phyloP scores from a whole-genome alignment of 345 rosid genomes.

The Linum lewisii region DNA sequence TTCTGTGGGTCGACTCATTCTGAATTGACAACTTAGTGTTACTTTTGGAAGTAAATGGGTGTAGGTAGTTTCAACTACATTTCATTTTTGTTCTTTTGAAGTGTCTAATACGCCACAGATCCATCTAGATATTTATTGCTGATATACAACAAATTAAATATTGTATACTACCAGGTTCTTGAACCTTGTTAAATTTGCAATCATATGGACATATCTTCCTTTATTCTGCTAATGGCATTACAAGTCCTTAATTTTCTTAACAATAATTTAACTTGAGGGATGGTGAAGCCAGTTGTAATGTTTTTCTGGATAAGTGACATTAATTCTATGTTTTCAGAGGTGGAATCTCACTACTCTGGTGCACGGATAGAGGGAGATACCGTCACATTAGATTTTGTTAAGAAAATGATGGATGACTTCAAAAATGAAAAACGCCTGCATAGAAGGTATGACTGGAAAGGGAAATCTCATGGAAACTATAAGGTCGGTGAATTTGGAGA shows the following conservation, averaged over 20 bases:
- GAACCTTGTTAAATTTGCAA: too few relatives aligned
- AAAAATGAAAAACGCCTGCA: constrained; percentile 80
- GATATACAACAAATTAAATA: too few relatives aligned
- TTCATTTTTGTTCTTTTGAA: too few relatives aligned
- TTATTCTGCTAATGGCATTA: background rate
- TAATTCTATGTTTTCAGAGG: constrained; percentile 42
- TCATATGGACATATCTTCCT: too few relatives aligned
- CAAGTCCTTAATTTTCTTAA: too few relatives aligned
- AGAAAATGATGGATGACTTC: constrained; percentile 91
- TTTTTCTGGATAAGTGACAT: constrained; percentile 10
- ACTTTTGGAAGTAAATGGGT: too few relatives aligned
- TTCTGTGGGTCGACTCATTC: too few relatives aligned
- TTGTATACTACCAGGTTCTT: too few relatives aligned
- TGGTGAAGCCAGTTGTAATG: background rate
- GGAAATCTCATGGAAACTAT: background rate
- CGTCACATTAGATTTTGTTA: constrained; percentile 82
- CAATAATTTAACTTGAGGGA: background rate
- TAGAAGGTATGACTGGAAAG: constrained; percentile 42
- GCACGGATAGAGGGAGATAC: constrained; percentile 88
- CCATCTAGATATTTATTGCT: background rate
- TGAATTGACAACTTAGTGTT: too few relatives aligned
- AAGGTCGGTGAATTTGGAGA: constrained; percentile 10
- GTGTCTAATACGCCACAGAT: background rate
- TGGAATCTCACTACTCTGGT: constrained; percentile 91
- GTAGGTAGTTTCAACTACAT: too few relatives aligned